A percentile compares a stretch with the other conserved stretches of the same genome.
Evolutionary conservation across 1,284 basidiomycete genomes (phyloP).

Genomic region (Fomes fomentarius): DNA sequence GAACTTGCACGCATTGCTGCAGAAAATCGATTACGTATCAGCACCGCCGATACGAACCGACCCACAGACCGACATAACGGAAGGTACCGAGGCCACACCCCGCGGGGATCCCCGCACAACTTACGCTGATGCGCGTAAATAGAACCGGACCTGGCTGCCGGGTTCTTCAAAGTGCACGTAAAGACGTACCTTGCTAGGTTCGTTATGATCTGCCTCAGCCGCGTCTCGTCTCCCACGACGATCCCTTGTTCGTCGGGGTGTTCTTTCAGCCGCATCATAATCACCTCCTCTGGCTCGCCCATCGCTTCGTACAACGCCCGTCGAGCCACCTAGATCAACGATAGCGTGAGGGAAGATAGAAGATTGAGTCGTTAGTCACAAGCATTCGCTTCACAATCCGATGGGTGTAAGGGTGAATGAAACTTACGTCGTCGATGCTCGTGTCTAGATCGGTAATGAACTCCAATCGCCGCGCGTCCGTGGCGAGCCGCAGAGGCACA

Average conservation of each 20-base stretch:
- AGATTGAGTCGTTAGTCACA: too few relatives aligned
- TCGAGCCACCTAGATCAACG: conserved; percentile 60
- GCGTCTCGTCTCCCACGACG: conserved; percentile 80
- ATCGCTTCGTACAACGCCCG: conserved; percentile 59
- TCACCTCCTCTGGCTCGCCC: conserved; percentile 47
- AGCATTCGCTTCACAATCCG: too few relatives aligned
- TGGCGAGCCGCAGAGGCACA: conserved; percentile 75
- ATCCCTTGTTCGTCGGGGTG: conserved; percentile 59
- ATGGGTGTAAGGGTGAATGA: too few relatives aligned
- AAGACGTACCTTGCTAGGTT: conserved; percentile 68
- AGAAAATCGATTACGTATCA: neutral
- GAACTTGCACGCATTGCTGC: conserved; percentile 79
- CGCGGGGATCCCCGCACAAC: too few relatives aligned
- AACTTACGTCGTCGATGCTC: conserved; percentile 68
- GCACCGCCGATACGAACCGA: neutral
- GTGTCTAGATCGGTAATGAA: conserved; percentile 75
- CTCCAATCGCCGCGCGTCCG: conserved; percentile 69
- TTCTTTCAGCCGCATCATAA: conserved; percentile 44
- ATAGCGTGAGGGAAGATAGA: too few relatives aligned
- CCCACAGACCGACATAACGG: neutral
- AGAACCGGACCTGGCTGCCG: too few relatives aligned
- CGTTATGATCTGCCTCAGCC: conserved; percentile 79
- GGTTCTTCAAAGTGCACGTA: too few relatives aligned
- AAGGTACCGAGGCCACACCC: neutral
- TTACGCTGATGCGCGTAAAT: too few relatives aligned